phyloP scores from a whole-genome alignment of 139 green algal species.

The Microglena sp. region DNA sequence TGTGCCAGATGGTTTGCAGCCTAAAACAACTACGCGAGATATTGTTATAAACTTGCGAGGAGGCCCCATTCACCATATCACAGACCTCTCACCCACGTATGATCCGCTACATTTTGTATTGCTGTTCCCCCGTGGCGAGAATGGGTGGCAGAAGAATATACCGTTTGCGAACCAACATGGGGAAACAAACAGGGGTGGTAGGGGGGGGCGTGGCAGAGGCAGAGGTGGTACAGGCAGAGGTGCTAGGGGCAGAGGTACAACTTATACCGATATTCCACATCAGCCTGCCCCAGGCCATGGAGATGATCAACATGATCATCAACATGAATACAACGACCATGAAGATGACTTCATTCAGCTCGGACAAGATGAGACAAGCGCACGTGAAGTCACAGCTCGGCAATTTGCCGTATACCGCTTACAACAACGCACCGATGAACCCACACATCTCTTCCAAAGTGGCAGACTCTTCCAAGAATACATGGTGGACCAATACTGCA shows the following conservation, averaged over 20 bases:
- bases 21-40: neutral
- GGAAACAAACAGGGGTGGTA: too few relatives aligned
- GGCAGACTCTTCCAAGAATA: neutral
- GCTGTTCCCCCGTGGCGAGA: neutral
- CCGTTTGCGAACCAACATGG: neutral
- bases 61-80: neutral
- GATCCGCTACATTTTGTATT: neutral
- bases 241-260: neutral
- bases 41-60: neutral
- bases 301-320: neutral
- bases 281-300: neutral
- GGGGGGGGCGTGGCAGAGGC: neutral
- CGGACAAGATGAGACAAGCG: neutral
- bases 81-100: neutral
- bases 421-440: neutral
- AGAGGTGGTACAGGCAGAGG: neutral
- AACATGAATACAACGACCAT: neutral
- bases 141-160: neutral
- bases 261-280: too few relatives aligned
- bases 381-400: neutral
- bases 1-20: neutral
- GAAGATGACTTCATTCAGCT: neutral
- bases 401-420: neutral
- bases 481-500: neutral
- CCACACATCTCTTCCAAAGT: neutral